Base-by-base conservation (phyloP, 345 rosid genomes). In the Punica granatum region DNA sequence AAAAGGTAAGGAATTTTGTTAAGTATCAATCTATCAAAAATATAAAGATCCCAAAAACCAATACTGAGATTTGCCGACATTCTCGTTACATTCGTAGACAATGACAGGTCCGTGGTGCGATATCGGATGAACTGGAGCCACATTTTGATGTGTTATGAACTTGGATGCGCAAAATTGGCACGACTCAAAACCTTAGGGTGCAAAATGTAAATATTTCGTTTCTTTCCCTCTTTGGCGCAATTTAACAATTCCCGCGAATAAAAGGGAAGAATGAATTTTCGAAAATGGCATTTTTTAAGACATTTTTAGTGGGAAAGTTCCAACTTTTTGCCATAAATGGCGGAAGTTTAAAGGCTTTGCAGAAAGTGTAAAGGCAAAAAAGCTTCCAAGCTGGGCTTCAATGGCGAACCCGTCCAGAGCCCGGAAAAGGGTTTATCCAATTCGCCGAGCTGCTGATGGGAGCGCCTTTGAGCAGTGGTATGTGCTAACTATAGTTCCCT, bases 381-480 rank as follows among this genome's bases (percentile, higher is more conserved):
- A 4, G 54, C 64, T 62, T 65, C 37, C 61, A 36, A 10, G 44
- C 41, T 28, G 67, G 37, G 21, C 82, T 48, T 76, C 71, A 81
- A 86, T 87, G 97, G 90, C 72, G 80, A 82, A 77, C 73, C 78
- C 69, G 37, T 67, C 82, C 51, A 83, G 87, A 74, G 70, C 62
- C 61, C 90, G 92, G 71, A 85, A 86, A 81, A 83, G 92, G 83
- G 88, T 92, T 19, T 80, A 60, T 69, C 90, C 91, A 18, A 53
- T 73, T 63, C 90, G 75, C 67, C 95, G 98, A 71, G 92, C 90
- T 67, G 72, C 86, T 14, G 89, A 88, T 66, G 97, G 95, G 3
- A 92, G 96, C 69, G 98, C 96, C 60, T 90, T 88, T 28, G 49
- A 86, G 54, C 83, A 77, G 49, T 90, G 98, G 98, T 92, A 76